Base-by-base conservation (phyloP, 352 stramenopile species). In the Blastocystis sp. region DNA sequence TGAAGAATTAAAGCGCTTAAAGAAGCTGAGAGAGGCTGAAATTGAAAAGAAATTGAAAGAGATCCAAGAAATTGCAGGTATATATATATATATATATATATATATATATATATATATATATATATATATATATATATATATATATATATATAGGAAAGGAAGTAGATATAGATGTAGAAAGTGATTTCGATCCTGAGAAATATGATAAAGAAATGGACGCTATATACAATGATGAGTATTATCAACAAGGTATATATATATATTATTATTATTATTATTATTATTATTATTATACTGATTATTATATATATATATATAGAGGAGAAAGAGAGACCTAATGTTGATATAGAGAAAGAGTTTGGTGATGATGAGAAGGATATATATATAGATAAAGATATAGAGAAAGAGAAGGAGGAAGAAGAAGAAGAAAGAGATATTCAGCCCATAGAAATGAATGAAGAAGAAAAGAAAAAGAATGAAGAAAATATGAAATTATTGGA, bases 201-300 rank as follows among this genome's bases (percentile, higher is more conserved):
- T 94, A 94, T 68, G 88, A 96, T 70, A 77, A 81, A 45, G 75
- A 84, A 31, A 97, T 97, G 88, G 77, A 84, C 58, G 68, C 84
- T 19, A 77, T 93, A 21, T 98, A 96, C 69, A 81, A 92, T 43
- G 88, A 98, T 40, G 80, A 94, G 31, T 98, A 95, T 74, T 98
- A 98, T 68, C 74, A 83, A 28, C 77, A 84, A 34, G 72, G 80
- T 58, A 70, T 75, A 0, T 73, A 77, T 9, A 72, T 75, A 11
- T 66, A 52, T n/a, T 45, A 27, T 25, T 40, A 70, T 24, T 48
- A 55, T 2, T 48, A 18, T 43, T 28, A 18, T n/a, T n/a, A n/a
- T n/a, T n/a, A n/a, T n/a, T n/a, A n/a, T n/a, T n/a, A n/a, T n/a
- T n/a, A n/a, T n/a, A n/a, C n/a, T n/a, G n/a, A n/a, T n/a, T n/a